Conservation (phyloP, 768 basidiomycete species). For the Collybiopsis luxurians region DNA sequence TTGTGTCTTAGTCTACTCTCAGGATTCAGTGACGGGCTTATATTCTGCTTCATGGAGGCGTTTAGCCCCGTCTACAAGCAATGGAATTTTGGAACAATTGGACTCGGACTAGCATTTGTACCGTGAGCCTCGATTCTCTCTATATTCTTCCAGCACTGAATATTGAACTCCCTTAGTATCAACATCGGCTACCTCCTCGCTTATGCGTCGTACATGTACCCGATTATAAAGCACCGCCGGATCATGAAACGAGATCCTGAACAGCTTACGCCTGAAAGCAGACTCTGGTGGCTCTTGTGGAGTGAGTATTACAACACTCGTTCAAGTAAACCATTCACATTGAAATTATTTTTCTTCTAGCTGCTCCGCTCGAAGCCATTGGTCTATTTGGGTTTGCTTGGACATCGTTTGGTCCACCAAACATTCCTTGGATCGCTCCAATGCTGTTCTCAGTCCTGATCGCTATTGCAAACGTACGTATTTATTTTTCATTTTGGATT, state of each 20-base stretch:
- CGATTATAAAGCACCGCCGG: constrained; percentile 4
- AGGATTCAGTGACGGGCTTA: constrained; percentile 11
- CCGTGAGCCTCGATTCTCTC: constrained; percentile 5
- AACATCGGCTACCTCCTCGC: constrained; percentile 7
- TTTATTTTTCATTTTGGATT: no score
- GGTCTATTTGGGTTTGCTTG: constrained; percentile 55
- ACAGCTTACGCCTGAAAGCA: neutral
- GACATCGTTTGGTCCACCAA: constrained; percentile 34
- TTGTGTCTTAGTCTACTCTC: constrained; percentile 9
- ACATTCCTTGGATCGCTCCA: constrained; percentile 46
- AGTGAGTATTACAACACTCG: constrained; percentile 4
- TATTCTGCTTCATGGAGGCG: constrained; percentile 12
- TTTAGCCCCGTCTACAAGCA: constrained; percentile 8
- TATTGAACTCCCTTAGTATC: neutral
- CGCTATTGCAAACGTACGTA: constrained; percentile 9
- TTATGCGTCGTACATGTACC: constrained; percentile 2
- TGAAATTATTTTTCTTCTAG: constrained; percentile 8
- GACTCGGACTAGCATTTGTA: constrained; percentile 9
- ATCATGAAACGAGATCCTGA: neutral
- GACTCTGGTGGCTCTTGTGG: constrained; percentile 4
- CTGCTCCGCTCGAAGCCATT: constrained; percentile 34
- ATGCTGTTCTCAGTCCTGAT: constrained; percentile 23
- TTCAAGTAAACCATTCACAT: neutral
- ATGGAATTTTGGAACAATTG: constrained; percentile 8
- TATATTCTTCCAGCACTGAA: neutral